Evolutionary conservation across 306 rosid genomes (phyloP).

Genomic region (Cicer yamashitae): DNA sequence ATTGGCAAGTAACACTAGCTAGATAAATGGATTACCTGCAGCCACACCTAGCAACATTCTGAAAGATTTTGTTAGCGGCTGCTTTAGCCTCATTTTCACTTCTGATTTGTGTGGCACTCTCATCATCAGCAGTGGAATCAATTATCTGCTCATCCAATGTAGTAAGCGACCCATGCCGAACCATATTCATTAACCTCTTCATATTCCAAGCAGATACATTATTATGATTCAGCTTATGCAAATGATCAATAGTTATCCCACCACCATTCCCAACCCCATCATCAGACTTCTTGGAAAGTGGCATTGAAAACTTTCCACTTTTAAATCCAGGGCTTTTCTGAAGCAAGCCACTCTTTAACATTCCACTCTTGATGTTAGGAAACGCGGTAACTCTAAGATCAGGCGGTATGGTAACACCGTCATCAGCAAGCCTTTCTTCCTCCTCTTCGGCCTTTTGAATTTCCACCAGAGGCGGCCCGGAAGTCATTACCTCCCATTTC

Average conservation of each 20-base stretch:
- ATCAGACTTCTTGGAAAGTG: conserved; percentile 53
- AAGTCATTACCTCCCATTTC: conserved; percentile 88
- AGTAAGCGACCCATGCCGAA: conserved; percentile 67
- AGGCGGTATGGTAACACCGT: conserved; percentile 79
- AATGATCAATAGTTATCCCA: conserved; percentile 72
- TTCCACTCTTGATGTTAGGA: conserved; percentile 48
- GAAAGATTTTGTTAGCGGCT: conserved; percentile 84
- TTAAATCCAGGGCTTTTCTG: conserved; percentile 47
- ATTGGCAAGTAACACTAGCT: not conserved
- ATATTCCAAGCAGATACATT: conserved; percentile 95
- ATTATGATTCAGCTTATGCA: conserved; percentile 74
- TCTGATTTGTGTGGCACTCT: conserved; percentile 59
- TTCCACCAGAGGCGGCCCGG: conserved; percentile 78
- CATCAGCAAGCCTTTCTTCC: conserved; percentile 72
- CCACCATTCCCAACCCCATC: conserved; percentile 55
- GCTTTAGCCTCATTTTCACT: conserved; percentile 83
- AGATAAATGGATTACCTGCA: conserved; percentile 56
- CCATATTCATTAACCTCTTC: conserved; percentile 85
- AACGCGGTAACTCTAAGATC: conserved; percentile 64
- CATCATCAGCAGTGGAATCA: conserved; percentile 58
- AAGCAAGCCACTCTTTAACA: conserved; percentile 55
- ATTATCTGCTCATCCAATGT: conserved; percentile 74
- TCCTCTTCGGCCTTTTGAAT: conserved; percentile 65
- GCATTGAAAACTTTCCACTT: conserved; percentile 51
- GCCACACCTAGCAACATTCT: conserved; percentile 75